Conservation (phyloP, 2,329 filamentous ascomycete genomes). For the Alternaria ventricosa region DNA sequence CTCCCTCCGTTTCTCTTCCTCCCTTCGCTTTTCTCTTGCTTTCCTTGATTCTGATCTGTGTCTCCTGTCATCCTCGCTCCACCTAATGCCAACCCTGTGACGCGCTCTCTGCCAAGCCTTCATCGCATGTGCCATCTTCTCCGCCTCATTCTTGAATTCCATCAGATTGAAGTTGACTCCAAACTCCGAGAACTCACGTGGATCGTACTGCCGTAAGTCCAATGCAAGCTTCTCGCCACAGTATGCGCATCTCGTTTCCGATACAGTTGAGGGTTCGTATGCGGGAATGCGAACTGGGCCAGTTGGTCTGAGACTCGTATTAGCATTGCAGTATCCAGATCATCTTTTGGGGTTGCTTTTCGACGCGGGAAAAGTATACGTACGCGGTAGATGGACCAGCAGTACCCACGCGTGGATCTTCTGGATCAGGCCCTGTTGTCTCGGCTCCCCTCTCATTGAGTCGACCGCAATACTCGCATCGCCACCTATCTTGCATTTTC, state of each 20-base stretch:
- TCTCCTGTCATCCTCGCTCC: background rate
- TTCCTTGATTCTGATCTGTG: background rate
- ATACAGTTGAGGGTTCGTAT: background rate
- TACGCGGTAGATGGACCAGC: background rate
- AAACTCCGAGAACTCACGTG: background rate
- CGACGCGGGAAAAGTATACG: background rate
- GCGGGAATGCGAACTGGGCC: background rate
- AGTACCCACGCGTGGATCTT: background rate
- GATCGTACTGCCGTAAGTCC: background rate
- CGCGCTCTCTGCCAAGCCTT: background rate
- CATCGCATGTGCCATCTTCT: background rate
- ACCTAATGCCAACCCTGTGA: background rate
- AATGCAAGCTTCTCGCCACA: background rate
- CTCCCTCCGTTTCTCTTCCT: background rate
- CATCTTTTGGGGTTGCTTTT: background rate
- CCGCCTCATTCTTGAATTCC: background rate
- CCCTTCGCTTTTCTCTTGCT: background rate
- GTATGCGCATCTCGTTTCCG: background rate
- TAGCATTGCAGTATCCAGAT: background rate
- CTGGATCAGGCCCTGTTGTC: background rate
- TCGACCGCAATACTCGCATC: slow-evolving; percentile 8
- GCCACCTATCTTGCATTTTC: slow-evolving; percentile 8
- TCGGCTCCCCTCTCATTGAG: background rate
- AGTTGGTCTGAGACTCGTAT: background rate
- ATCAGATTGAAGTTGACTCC: background rate